Evolutionary conservation across 208 protist genomes (phyloP), one percentile per base, ranked within the genome.

Genomic region (Acanthamoeba triangularis): DNA sequence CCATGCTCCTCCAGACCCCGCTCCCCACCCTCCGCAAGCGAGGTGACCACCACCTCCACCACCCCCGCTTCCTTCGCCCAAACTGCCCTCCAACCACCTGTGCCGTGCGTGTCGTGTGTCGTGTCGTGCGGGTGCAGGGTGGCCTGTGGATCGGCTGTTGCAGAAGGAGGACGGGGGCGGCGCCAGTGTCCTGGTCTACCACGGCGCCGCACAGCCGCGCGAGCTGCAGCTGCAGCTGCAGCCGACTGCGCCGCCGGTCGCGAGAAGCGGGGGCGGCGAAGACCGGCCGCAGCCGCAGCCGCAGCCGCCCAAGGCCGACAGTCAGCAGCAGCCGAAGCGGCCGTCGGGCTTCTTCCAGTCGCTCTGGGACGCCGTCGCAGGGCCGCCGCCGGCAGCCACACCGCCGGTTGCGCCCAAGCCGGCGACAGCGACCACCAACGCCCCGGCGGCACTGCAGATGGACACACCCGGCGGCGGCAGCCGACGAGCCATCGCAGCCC

Each of bases 1-100:
- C 85, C 59, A 92, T 92, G 85, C 59, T 92, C 8, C 85, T 92
- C 41, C 85, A 92, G 33, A 92, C 85, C 7, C 85, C 85, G 1
- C 59, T 92, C 30, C 85, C 85, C 16, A 92, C 85, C 5, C 85
- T 92, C 14, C 54, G 85, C 35, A 92, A 74, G 41, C 30, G 85
- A 67, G 85, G 85, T 72, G 1, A 59, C 13, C 13, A 1, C 13
- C 49, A 1, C 78, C 25, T 47, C 44, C 44, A 47, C 44, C 44
- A 3, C 44, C 20, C 1, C 41, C 72, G 33, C 72, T 25, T 11
- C 56, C 56, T 16, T 16, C 52, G 16, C 56, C 11, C 20, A 1
- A 14, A 63, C 20, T 7, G 23, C 10, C 20, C 56, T 63, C 20
- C 56, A 16, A 25, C 56, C 4, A 25, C 56, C 4, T 16, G 20